Conservation (phyloP, 352 stramenopile species). For the Phytophthora palmivora region DNA sequence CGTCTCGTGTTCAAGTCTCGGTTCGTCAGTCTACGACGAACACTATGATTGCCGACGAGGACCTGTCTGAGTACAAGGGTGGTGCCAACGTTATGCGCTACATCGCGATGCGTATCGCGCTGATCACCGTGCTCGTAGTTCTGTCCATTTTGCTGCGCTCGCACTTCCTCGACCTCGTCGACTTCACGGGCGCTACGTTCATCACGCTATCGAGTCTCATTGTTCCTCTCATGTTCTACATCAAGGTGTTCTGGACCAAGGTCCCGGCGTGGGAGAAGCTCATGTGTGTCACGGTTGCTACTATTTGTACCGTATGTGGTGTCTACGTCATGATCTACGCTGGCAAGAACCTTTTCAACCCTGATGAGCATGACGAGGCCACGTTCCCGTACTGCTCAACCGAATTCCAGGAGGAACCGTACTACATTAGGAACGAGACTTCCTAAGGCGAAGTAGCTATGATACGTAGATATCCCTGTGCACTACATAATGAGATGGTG, state of each 20-base stretch:
- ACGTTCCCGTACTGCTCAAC: conserved; percentile 67
- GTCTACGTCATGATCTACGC: conserved; percentile 50
- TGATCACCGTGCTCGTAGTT: conserved; percentile 47
- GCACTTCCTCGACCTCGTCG: conserved; percentile 52
- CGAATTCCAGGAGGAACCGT: conserved; percentile 59
- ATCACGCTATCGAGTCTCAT: conserved; percentile 56
- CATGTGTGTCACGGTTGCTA: conserved; percentile 34
- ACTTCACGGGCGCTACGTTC: conserved; percentile 56
- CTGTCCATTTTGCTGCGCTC: conserved; percentile 50
- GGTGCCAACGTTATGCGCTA: conserved; percentile 41
- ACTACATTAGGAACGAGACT: conserved; percentile 48
- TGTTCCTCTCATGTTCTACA: conserved; percentile 53
- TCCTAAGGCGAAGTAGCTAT: conserved; percentile 2
- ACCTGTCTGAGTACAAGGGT: conserved; percentile 47
- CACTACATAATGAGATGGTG: background rate
- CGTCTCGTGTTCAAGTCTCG: conserved; percentile 2
- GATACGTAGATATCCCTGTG: conserved; percentile 4
- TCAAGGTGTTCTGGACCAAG: conserved; percentile 54
- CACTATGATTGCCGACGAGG: conserved; percentile 34
- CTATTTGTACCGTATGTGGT: conserved; percentile 36
- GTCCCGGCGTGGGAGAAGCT: conserved; percentile 53
- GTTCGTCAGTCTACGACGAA: conserved; percentile 19
- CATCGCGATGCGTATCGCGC: conserved; percentile 38
- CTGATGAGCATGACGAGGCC: conserved; percentile 17
- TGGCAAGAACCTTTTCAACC: conserved; percentile 42